These are phyloP conservation scores for Arthrocladium fulminans DNA, from an alignment of 2,329 filamentous ascomycete species.

Conservation along the genomic window DNA sequence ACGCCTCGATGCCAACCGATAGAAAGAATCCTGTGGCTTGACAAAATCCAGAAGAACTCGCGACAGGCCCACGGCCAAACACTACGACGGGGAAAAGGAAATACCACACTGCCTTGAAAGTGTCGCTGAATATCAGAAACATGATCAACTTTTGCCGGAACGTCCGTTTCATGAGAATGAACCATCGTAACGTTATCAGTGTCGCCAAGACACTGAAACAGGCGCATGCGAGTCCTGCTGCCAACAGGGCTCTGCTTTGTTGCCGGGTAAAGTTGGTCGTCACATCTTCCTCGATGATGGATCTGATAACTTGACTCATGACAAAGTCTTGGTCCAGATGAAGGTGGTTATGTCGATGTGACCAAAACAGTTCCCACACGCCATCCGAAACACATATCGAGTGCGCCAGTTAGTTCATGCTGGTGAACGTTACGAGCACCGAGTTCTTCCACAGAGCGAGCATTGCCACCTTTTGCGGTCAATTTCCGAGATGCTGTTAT, in stretches of 20 bases:
- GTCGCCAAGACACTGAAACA: constrained; percentile 50
- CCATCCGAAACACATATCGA: neutral
- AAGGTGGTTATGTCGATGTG: neutral
- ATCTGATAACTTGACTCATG: constrained; percentile 1
- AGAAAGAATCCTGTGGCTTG: constrained; percentile 62
- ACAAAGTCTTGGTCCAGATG: neutral
- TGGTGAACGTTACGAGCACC: too few relatives aligned
- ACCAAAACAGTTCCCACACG: neutral
- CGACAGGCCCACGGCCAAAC: constrained; percentile 44
- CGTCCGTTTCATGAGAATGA: constrained; percentile 61
- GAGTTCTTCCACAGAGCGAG: too few relatives aligned
- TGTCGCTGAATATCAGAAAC: constrained; percentile 62
- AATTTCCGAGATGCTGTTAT: too few relatives aligned
- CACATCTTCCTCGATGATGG: neutral
- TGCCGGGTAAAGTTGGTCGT: neutral
- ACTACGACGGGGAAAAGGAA: constrained; percentile 55
- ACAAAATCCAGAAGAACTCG: constrained; percentile 50
- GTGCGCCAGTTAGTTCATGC: too few relatives aligned
- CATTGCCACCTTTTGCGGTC: too few relatives aligned
- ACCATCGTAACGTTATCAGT: constrained; percentile 58
- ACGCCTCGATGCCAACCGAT: constrained; percentile 55
- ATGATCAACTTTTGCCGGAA: constrained; percentile 71
- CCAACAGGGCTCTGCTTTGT: constrained; percentile 29
- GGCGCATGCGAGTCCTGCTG: constrained; percentile 37
- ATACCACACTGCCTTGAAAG: constrained; percentile 61